phyloP scores from a whole-genome alignment of 2,329 filamentous ascomycete genomes.

The Alternaria ethzedia region DNA sequence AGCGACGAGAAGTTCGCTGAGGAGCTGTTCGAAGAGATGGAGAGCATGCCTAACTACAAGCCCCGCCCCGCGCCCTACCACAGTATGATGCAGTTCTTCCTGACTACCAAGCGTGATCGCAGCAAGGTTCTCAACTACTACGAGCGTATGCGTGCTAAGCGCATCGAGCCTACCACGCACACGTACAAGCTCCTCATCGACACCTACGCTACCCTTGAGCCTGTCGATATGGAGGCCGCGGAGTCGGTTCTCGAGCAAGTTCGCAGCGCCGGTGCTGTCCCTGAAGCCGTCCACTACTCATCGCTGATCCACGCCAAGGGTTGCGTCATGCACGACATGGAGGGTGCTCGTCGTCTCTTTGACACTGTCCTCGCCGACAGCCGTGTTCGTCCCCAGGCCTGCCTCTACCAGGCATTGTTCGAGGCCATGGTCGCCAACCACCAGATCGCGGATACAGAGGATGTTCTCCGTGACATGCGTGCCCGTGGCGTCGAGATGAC shows the following conservation, averaged over 20 bases:
- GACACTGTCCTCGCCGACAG: constrained; percentile 75
- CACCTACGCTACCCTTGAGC: constrained; percentile 91
- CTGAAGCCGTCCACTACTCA: constrained; percentile 94
- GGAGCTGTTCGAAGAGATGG: constrained; percentile 99
- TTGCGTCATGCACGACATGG: constrained; percentile 90
- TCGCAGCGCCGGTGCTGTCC: constrained; percentile 72
- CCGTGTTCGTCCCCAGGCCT: constrained; percentile 75
- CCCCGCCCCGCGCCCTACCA: constrained; percentile 96
- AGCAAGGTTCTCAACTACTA: constrained; percentile 93
- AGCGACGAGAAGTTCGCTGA: constrained; percentile 98
- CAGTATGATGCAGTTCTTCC: constrained; percentile 99
- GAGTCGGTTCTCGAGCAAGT: constrained; percentile 84
- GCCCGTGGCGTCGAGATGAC: constrained; percentile 80
- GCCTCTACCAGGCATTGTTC: constrained; percentile 94
- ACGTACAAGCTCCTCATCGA: constrained; percentile 98
- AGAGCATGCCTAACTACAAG: constrained; percentile 98
- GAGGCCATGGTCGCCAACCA: constrained; percentile 98
- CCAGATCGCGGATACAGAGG: constrained; percentile 72
- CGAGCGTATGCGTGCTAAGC: constrained; percentile 86
- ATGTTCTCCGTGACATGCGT: constrained; percentile 78
- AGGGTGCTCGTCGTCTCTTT: constrained; percentile 80
- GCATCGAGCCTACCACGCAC: constrained; percentile 90
- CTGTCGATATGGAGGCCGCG: constrained; percentile 85
- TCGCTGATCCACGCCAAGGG: constrained; percentile 95
- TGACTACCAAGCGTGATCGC: constrained; percentile 96